phyloP scores from a whole-genome alignment of 805 yeast species.

The Starmerella geochares region DNA sequence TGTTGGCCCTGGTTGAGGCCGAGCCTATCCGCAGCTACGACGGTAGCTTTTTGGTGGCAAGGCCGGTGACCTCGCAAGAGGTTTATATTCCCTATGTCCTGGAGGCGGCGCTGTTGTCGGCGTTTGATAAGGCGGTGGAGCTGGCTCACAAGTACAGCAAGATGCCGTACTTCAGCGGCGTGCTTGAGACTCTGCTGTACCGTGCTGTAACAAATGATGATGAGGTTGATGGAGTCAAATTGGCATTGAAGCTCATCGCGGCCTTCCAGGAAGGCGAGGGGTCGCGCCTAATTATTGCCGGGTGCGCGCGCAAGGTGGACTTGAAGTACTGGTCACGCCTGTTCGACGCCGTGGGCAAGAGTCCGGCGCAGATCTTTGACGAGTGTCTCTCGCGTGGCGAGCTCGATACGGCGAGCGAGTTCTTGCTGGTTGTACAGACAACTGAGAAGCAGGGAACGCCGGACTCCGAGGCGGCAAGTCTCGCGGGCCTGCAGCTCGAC shows the following conservation, averaged over 20 bases:
- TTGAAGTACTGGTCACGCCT: constrained; percentile 42
- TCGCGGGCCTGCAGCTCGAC: constrained; percentile 11
- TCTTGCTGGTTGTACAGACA: constrained; percentile 34
- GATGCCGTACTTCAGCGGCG: constrained; percentile 35
- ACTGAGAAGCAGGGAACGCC: constrained; percentile 22
- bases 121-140: constrained; percentile 20
- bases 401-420: constrained; percentile 36
- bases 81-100: constrained; percentile 31
- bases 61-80: constrained; percentile 29
- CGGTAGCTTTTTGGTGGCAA: constrained; percentile 30
- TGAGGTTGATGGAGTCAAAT: not conserved
- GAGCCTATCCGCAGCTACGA: constrained; percentile 34
- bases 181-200: constrained; percentile 36
- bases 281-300: constrained; percentile 33
- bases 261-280: constrained; percentile 30
- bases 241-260: constrained; percentile 28
- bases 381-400: constrained; percentile 30
- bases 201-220: constrained; percentile 23
- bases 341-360: constrained; percentile 33
- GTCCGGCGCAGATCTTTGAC: constrained; percentile 30
- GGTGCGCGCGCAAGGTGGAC: constrained; percentile 51
- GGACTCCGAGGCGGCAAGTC: constrained; percentile 16
- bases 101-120: constrained; percentile 26
- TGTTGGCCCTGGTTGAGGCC: constrained; percentile 42
- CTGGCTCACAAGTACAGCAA: constrained; percentile 29